phyloP scores from a whole-genome alignment of 768 basidiomycete genomes.

The Tricholoma hemisulphureum region DNA sequence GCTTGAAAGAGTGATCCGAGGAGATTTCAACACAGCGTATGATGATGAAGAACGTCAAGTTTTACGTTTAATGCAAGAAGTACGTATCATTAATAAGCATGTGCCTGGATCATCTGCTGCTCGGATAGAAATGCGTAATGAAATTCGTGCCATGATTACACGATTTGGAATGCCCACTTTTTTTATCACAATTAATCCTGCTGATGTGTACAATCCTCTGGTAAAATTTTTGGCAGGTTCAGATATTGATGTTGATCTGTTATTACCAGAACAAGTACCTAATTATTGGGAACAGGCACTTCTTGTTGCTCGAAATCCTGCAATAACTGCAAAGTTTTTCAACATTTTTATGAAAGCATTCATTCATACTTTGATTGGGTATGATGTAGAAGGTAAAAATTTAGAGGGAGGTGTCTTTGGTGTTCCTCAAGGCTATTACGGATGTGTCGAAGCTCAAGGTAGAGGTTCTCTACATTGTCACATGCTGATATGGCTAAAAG shows the following conservation, averaged over 20 bases:
- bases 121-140: no score
- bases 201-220: no score
- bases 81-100: conserved; percentile 13
- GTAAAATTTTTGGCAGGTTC: conserved; percentile 37
- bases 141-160: conserved; percentile 34
- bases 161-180: no score
- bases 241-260: conserved; percentile 35
- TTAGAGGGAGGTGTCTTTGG: conserved; percentile 33
- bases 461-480: conserved; percentile 44
- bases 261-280: conserved; percentile 25
- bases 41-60: conserved; percentile 5
- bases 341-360: conserved; percentile 42
- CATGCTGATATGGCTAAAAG: conserved; percentile 38
- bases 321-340: no score
- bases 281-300: no score
- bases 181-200: no score
- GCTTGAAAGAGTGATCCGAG: neutral
- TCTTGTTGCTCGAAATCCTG: no score
- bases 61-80: conserved; percentile 16
- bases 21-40: no score
- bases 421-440: conserved; percentile 33
- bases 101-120: conserved; percentile 34
- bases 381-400: neutral
- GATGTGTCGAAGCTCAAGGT: conserved; percentile 31
- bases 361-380: conserved; percentile 20